These are phyloP conservation scores for Leccinum subgranulosum DNA, from an alignment of 768 basidiomycete genomes.

Conservation along the genomic window DNA sequence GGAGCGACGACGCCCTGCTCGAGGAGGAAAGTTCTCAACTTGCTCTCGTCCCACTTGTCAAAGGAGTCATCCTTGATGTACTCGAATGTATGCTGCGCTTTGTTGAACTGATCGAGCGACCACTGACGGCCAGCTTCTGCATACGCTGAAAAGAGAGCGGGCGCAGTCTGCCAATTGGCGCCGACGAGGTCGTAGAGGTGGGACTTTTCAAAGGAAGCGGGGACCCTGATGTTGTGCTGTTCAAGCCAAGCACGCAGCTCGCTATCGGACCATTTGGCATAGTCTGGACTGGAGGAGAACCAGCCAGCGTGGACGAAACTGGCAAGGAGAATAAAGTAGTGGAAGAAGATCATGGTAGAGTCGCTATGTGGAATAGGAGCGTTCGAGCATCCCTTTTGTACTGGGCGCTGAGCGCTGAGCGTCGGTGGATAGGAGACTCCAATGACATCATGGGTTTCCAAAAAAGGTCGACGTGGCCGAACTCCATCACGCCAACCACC, in stretches of 20 bases:
- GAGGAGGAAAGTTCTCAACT: constrained; percentile 78
- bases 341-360: constrained; percentile 12
- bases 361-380: background rate
- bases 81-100: constrained; percentile 61
- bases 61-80: constrained; percentile 59
- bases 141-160: constrained; percentile 33
- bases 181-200: constrained; percentile 50
- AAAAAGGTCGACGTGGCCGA: background rate
- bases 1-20: constrained; percentile 87
- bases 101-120: constrained; percentile 61
- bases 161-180: constrained; percentile 50
- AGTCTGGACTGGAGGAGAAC: constrained; percentile 45
- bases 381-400: background rate
- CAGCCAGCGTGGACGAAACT: constrained; percentile 44
- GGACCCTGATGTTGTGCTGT: constrained; percentile 57
- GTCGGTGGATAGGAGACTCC: constrained; percentile 7
- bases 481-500: background rate
- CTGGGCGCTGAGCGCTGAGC: background rate
- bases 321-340: constrained; percentile 31
- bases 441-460: constrained; percentile 27
- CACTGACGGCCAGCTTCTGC: constrained; percentile 37
- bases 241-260: constrained; percentile 70
- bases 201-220: constrained; percentile 40
- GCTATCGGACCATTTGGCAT: constrained; percentile 55
- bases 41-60: constrained; percentile 83